These are phyloP conservation scores for Aureobasidium musti DNA, from an alignment of 2,329 filamentous ascomycete genomes.

Conservation along the genomic window DNA sequence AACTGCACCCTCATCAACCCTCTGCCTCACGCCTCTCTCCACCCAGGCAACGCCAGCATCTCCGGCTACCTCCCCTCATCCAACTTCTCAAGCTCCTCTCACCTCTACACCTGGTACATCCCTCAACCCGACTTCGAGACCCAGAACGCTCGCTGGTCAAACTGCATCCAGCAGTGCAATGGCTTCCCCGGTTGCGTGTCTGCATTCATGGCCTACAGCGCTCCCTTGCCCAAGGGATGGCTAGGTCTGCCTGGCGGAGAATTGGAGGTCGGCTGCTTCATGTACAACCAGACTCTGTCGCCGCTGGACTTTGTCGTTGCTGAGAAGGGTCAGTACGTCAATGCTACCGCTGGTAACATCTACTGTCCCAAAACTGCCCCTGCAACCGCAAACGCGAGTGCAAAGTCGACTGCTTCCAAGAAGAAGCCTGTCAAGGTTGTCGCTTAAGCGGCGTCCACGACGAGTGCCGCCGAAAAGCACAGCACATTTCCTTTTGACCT, in stretches of 20 bases:
- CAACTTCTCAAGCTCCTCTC: slow-evolving; percentile 33
- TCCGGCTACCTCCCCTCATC: slow-evolving; percentile 38
- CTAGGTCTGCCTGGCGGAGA: slow-evolving; percentile 40
- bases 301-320: slow-evolving; percentile 40
- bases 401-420: slow-evolving; percentile 14
- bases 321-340: slow-evolving; percentile 39
- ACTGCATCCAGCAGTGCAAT: slow-evolving; percentile 48
- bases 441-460: background rate
- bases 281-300: slow-evolving; percentile 40
- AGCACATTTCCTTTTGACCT: background rate
- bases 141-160: slow-evolving; percentile 34
- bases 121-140: slow-evolving; percentile 33
- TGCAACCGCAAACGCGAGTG: background rate
- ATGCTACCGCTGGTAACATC: slow-evolving; percentile 41
- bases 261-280: slow-evolving; percentile 42
- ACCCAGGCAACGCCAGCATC: slow-evolving; percentile 29
- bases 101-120: slow-evolving; percentile 43
- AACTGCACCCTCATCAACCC: slow-evolving; percentile 43
- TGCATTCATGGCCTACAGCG: slow-evolving; percentile 44
- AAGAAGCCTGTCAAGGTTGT: slow-evolving; percentile 18
- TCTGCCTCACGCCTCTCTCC: slow-evolving; percentile 32
- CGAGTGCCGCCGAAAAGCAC: too few relatives aligned
- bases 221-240: slow-evolving; percentile 42
- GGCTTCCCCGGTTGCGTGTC: slow-evolving; percentile 44
- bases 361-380: slow-evolving; percentile 34